Conservation (phyloP, 78 protist genomes). For the Diacronema lutheri region DNA sequence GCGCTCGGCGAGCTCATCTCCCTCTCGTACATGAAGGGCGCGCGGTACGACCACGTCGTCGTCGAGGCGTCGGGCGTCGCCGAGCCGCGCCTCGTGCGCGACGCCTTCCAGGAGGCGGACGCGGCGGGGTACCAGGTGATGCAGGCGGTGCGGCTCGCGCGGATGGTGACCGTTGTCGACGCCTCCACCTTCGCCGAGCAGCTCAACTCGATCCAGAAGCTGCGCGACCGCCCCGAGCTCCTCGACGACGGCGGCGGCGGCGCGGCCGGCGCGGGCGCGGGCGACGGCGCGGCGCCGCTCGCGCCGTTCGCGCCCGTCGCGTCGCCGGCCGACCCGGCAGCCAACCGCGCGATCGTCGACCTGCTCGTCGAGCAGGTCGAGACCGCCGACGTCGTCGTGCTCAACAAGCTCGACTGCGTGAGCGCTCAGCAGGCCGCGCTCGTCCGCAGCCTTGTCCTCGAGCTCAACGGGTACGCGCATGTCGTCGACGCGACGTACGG, state of each 20-base stretch:
- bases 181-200: conserved; percentile 19
- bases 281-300: too few relatives aligned
- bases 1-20: conserved; percentile 43
- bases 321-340: too few relatives aligned
- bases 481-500: background rate
- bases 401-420: conserved; percentile 73
- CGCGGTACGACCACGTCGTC: conserved; percentile 6
- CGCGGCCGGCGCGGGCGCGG: background rate
- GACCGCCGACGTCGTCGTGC: conserved; percentile 78
- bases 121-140: background rate
- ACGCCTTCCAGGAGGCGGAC: background rate
- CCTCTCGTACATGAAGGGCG: background rate
- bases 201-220: background rate
- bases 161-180: conserved; percentile 69
- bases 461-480: background rate
- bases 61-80: conserved; percentile 16
- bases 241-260: background rate
- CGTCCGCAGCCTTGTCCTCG: background rate
- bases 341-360: conserved; percentile 35
- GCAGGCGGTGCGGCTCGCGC: conserved; percentile 43
- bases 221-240: background rate
- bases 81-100: background rate
- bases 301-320: too few relatives aligned
- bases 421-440: background rate
- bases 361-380: conserved; percentile 88